phyloP scores from a whole-genome alignment of 1,284 basidiomycete species.

The Irpex lacteus region DNA sequence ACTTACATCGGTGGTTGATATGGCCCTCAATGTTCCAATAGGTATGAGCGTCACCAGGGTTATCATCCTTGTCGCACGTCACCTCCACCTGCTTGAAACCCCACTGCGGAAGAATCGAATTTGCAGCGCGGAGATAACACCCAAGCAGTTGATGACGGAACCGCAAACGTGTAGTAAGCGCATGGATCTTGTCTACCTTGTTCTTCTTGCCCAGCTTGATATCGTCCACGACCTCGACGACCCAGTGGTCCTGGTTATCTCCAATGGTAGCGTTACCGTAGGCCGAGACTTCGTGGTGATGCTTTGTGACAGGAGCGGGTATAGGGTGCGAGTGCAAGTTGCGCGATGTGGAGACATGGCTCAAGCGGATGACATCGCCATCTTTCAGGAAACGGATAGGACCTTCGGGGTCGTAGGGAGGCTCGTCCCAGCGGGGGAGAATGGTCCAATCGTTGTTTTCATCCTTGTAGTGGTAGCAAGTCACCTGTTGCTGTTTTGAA shows the following conservation, averaged over 20 bases:
- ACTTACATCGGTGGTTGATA: conserved; percentile 87
- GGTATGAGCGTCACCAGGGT: conserved; percentile 81
- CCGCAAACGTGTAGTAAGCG: conserved; percentile 86
- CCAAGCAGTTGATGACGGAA: conserved; percentile 78
- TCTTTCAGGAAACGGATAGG: conserved; percentile 74
- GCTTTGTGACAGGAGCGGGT: conserved; percentile 86
- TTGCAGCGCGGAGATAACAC: conserved; percentile 91
- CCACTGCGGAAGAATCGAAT: conserved; percentile 92
- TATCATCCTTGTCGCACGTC: conserved; percentile 88
- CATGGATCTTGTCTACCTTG: conserved; percentile 73
- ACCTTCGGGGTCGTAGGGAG: conserved; percentile 59
- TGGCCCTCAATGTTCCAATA: conserved; percentile 99
- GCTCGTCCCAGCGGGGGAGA: conserved; percentile 79
- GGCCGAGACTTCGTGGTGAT: conserved; percentile 89
- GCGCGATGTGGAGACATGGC: conserved; percentile 79
- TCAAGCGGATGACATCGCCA: conserved; percentile 80
- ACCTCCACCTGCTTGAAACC: conserved; percentile 99
- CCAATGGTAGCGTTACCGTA: conserved; percentile 90
- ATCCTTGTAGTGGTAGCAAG: conserved; percentile 99
- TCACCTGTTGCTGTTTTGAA: conserved; percentile 95
- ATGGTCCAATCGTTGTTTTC: conserved; percentile 93
- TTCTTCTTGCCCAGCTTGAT: conserved; percentile 54
- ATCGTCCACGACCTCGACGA: conserved; percentile 94
- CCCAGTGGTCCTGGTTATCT: conserved; percentile 90
- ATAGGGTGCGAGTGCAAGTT: conserved; percentile 94